Conservation (phyloP, 2,329 filamentous ascomycete genomes). For the Epichloe brachyelytri region DNA sequence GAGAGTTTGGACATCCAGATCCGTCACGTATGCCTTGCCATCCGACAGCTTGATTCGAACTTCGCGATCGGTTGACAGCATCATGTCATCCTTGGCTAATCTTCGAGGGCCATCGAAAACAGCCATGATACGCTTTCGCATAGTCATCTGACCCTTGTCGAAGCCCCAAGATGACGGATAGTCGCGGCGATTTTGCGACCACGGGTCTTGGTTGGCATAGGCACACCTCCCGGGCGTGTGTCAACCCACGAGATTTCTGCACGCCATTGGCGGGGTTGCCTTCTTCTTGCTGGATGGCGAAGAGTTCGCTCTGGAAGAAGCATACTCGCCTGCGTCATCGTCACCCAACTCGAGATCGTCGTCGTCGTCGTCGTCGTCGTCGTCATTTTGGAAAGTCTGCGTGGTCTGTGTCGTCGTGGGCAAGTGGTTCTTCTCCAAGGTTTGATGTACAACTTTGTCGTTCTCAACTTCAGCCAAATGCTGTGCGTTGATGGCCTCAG, state of each 20-base stretch:
- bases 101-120: slow-evolving; percentile 82
- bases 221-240: slow-evolving; percentile 62
- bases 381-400: slow-evolving; percentile 22
- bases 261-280: slow-evolving; percentile 42
- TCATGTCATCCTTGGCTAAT: slow-evolving; percentile 97
- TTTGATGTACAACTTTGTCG: slow-evolving; percentile 48
- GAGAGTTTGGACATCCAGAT: slow-evolving; percentile 83
- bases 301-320: slow-evolving; percentile 30
- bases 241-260: slow-evolving; percentile 60
- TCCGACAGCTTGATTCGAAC: slow-evolving; percentile 72
- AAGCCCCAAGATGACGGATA: slow-evolving; percentile 94
- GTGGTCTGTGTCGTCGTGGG: slow-evolving; percentile 33
- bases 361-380: slow-evolving; percentile 43
- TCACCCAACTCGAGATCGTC: slow-evolving; percentile 32
- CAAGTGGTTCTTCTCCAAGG: slow-evolving; percentile 50
- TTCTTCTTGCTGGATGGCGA: slow-evolving; percentile 38
- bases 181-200: slow-evolving; percentile 84
- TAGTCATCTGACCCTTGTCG: slow-evolving; percentile 84
- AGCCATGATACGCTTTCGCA: slow-evolving; percentile 92
- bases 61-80: slow-evolving; percentile 91
- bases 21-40: slow-evolving; percentile 72
- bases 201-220: slow-evolving; percentile 40
- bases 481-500: slow-evolving; percentile 55
- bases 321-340: slow-evolving; percentile 34
- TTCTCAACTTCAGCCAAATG: slow-evolving; percentile 53